Conservation (phyloP, 140 eudicot genomes). For the Ambrosia hybrid region DNA sequence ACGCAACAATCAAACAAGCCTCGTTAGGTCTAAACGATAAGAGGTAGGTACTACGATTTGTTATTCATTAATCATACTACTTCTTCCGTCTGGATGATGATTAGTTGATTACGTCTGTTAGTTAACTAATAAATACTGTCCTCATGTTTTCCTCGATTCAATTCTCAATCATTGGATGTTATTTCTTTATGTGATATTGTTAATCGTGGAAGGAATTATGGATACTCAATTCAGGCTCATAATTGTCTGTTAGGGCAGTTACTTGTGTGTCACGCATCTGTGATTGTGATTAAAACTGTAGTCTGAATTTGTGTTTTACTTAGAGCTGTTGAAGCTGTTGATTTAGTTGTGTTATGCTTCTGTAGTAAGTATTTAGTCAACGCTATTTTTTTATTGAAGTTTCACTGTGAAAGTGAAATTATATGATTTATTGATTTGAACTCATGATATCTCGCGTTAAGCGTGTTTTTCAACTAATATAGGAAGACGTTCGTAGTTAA, state of each 20-base stretch:
- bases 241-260: slow-evolving; percentile 13
- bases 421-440: too few species aligned
- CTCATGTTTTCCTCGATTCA: not conserved
- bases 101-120: not conserved
- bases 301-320: not conserved
- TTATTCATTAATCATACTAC: slow-evolving; percentile 6
- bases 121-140: not conserved
- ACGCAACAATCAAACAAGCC: slow-evolving; percentile 7
- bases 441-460: not conserved
- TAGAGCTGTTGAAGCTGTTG: slow-evolving; percentile 9
- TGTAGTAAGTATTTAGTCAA: slow-evolving; percentile 20
- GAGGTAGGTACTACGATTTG: slow-evolving; percentile 18
- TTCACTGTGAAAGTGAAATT: not conserved
- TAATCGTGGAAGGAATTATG: not conserved
- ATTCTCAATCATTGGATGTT: slow-evolving; percentile 1
- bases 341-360: not conserved
- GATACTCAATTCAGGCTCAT: not conserved
- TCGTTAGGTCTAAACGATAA: slow-evolving; percentile 8
- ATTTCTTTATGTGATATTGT: not conserved
- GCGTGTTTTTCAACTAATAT: not conserved
- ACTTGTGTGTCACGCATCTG: slow-evolving; percentile 6
- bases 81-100: not conserved
- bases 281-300: not conserved
- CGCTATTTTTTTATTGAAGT: not conserved
- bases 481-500: not conserved